Conservation (phyloP, 164 flowering plant species). For the Tinospora cordifolia region DNA sequence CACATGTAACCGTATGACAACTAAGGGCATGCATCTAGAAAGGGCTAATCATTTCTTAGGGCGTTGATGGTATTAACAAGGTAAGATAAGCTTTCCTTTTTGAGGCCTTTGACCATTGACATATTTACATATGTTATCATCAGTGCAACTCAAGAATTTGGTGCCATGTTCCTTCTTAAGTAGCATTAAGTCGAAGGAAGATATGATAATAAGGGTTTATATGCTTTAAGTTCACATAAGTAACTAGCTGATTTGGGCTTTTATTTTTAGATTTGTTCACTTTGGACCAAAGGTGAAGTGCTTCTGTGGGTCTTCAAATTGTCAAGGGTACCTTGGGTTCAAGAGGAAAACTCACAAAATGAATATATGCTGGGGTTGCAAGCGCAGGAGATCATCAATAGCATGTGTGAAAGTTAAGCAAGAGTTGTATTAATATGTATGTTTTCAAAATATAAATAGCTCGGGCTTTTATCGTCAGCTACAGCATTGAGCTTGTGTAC, state of each 20-base stretch:
- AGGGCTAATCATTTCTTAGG: too few species aligned
- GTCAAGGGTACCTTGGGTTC: constrained; percentile 73
- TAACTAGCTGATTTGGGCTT: neutral
- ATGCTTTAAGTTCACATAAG: neutral
- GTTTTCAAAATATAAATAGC: too few species aligned
- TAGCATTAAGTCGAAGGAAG: neutral
- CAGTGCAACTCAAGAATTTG: neutral
- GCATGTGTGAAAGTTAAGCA: neutral
- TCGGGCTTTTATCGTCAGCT: too few species aligned
- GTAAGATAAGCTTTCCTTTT: neutral
- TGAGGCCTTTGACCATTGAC: neutral
- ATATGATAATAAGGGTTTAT: too few species aligned
- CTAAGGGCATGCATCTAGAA: too few species aligned
- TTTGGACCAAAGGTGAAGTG: constrained; percentile 78
- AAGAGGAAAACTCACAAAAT: constrained; percentile 39
- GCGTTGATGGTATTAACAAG: neutral
- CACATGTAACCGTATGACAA: too few species aligned
- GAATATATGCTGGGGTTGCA: constrained; percentile 46
- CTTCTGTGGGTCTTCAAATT: constrained; percentile 64
- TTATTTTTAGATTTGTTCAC: constrained; percentile 54
- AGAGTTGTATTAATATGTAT: neutral
- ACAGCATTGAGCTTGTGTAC: too few species aligned
- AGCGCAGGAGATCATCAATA: constrained; percentile 39
- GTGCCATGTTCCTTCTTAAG: neutral
- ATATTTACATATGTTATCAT: neutral